Evolutionary conservation across 768 basidiomycete genomes (phyloP), one percentile per base, ranked within the genome.

Genomic region (Leccinum subgranulosum): DNA sequence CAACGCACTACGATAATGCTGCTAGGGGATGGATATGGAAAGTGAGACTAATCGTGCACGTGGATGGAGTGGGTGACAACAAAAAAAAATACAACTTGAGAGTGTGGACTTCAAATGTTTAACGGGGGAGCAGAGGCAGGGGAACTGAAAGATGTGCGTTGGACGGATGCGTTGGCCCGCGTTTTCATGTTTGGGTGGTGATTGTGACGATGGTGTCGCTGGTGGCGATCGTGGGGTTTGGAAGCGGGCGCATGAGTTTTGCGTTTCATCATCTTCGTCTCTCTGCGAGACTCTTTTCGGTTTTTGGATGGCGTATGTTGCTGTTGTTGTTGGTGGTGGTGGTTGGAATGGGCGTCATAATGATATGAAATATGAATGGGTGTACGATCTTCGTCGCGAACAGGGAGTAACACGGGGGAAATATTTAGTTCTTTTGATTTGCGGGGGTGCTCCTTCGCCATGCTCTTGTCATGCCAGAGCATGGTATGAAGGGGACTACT

Each of bases 181-280:
- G 75, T 74, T 74, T 86, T 88, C 68, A 75, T 73, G 67, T 89
- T 89, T 23, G 87, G 85, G 60, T 85, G 82, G 64, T 82, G 79
- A 61, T 84, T 85, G 48, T 78, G 75, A 59, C 80, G 79, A 53
- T 80, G 80, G 36, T 82, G 80, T 51, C 76, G 78, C 45, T 80
- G 77, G 51, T 75, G 76, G 51, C 77, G 76, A 49, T 79, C 75
- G n/a, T 76, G 69, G 48, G 72, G 71, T 39, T 71, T 68, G 48
- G 64, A 53, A 27, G 50, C 65, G 55, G 81, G 68, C 62, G 75
- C 76, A 67, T 76, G 77, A 72, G 75, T 79, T 76, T 86, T 81
- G 61, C 83, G 79, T 72, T 86, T 85, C 67, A 81, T 74, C 71
- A 81, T 76, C 74, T 86, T 88, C 67, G 82, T 83, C 75, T 90